phyloP scores from a whole-genome alignment of 2,329 filamentous ascomycete genomes.

The Botrytis porri region DNA sequence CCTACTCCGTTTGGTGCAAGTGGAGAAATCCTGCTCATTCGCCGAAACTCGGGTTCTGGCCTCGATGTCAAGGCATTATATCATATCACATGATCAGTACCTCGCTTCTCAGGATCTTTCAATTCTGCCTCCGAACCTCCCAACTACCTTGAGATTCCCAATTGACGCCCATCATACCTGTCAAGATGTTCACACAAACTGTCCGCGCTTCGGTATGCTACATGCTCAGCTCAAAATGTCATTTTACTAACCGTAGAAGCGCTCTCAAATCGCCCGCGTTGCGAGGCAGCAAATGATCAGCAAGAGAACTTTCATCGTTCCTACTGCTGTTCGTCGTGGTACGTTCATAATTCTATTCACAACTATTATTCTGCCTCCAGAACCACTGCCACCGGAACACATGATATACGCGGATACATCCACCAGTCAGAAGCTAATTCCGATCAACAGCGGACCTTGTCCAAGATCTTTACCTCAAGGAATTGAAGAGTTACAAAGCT shows the following conservation, averaged over 20 bases:
- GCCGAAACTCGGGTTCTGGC: conserved; percentile 6
- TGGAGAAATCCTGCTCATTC: conserved; percentile 2
- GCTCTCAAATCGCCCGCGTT: conserved; percentile 39
- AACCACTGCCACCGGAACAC: background rate
- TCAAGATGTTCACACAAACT: conserved; percentile 39
- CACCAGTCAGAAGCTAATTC: conserved; percentile 27
- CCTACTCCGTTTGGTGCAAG: background rate
- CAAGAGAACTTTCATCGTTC: conserved; percentile 38
- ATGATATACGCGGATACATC: background rate
- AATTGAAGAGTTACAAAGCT: conserved; percentile 94
- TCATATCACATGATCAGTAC: conserved; percentile 11
- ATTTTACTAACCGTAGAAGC: conserved; percentile 34
- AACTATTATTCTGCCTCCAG: background rate
- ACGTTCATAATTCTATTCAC: conserved; percentile 24
- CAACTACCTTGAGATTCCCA: conserved; percentile 17
- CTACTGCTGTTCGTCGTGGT: conserved; percentile 39
- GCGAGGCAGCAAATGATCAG: conserved; percentile 36
- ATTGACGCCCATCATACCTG: conserved; percentile 20
- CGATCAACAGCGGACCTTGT: conserved; percentile 77
- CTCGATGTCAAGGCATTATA: background rate
- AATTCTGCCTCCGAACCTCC: conserved; percentile 21
- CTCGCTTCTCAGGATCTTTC: conserved; percentile 24
- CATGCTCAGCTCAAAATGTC: conserved; percentile 24
- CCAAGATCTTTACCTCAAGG: conserved; percentile 95
- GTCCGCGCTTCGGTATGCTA: conserved; percentile 39